These are phyloP conservation scores for Sclerotinia trifoliorum DNA, from an alignment of 2,329 filamentous ascomycete species.

Conservation along the genomic window DNA sequence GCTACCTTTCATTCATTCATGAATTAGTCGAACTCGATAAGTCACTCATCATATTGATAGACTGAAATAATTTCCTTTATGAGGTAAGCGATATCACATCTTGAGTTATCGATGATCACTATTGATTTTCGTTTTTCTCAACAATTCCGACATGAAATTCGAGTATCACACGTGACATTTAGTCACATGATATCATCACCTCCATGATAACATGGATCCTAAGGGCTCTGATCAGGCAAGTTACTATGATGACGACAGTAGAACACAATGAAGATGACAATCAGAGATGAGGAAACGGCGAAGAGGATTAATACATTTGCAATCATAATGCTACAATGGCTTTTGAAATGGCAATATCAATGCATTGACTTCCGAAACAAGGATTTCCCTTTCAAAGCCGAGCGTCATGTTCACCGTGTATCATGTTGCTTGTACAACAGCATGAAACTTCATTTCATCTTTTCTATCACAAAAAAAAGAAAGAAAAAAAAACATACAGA, in stretches of 20 bases:
- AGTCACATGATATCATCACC: too few species aligned
- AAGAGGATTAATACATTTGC: background rate
- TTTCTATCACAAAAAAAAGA: slow-evolving; percentile 1
- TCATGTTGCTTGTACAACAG: slow-evolving; percentile 11
- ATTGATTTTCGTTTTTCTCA: background rate
- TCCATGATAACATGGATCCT: too few species aligned
- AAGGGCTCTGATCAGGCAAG: background rate
- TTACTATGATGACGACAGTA: too few species aligned
- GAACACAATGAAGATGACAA: background rate
- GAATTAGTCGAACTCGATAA: background rate
- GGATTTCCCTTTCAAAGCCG: slow-evolving; percentile 13
- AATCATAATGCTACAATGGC: background rate
- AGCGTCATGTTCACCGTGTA: slow-evolving; percentile 16
- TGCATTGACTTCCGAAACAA: slow-evolving; percentile 19
- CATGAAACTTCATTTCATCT: slow-evolving; percentile 8
- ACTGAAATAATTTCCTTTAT: background rate
- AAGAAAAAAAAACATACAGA: background rate
- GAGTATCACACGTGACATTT: background rate
- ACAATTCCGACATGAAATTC: background rate
- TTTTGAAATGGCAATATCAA: slow-evolving; percentile 7
- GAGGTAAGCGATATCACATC: too few species aligned
- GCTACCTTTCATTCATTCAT: background rate
- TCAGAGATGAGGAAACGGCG: background rate
- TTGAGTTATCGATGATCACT: background rate
- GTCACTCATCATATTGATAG: background rate